Evolutionary conservation across 345 rosid genomes (phyloP), one percentile per base, ranked within the genome.

Genomic region (Aquilaria malaccensis): DNA sequence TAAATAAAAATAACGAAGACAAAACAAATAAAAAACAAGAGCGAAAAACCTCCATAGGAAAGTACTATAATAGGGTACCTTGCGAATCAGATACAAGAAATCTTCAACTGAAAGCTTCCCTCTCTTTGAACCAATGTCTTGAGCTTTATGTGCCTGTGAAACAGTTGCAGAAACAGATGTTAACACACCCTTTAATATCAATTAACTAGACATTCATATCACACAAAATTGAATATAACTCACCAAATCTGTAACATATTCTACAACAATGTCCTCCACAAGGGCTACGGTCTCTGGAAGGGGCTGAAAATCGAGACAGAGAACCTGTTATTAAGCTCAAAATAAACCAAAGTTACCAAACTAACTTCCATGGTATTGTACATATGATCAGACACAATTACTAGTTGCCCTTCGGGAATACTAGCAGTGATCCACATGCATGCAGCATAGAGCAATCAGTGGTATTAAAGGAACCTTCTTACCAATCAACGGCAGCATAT

Each of bases 211-310:
- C 33, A 41, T 9, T 11, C 2, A 67, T 51, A 48, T 33, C 54
- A 13, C 51, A 5, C 53, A 5, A 64, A 49, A 13, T 13, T 45
- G 61, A 74, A 47, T 12, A 12, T 66, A 47, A 56, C 76, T 52
- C 80, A 90, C 99, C 89, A 90, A 56, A 79, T 94, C 97, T 22
- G 91, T 86, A 50, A 87, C 92, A 46, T 88, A 90, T 68, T 94
- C 97, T 62, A 94, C 85, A 54, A 87, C 96, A 75, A 93, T 85
- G 76, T 93, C 97, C 71, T 93, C 95, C 56, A 88, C 88, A 60
- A 90, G 95, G 0, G 95, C 86, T 76, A 94, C 91, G n/a, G 81
- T 75, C 78, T 94, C 96, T 54, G 95, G 96, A 77, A 87, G 91
- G 12, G 96, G 92, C 99, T 90, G 85, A 63, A 62, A 47, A 74